phyloP scores from a whole-genome alignment of 2,329 filamentous ascomycete species.

The Colletotrichum magnum region DNA sequence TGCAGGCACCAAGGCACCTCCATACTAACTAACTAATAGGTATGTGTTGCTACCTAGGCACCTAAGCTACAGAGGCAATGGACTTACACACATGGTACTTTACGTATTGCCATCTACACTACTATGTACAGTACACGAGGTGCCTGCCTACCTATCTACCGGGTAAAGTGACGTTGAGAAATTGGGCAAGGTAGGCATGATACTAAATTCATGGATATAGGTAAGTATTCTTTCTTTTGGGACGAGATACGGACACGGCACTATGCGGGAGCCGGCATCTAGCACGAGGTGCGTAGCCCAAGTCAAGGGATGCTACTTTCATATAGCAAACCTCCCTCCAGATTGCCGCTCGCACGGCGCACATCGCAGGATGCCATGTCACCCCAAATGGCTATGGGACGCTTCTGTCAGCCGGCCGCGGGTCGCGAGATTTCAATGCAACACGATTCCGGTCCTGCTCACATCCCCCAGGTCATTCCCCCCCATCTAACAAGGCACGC shows the following conservation, averaged over 20 bases:
- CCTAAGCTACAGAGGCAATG: too few species aligned
- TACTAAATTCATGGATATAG: not conserved
- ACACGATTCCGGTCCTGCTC: not conserved
- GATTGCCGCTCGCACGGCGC: not conserved
- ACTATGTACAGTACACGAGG: too few species aligned
- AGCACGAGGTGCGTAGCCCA: slow-evolving; percentile 2
- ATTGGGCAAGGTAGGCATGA: not conserved
- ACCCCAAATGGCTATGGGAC: not conserved
- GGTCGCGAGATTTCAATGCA: not conserved
- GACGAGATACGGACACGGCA: not conserved
- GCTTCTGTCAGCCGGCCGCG: slow-evolving; percentile 26
- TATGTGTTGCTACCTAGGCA: too few species aligned
- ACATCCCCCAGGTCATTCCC: not conserved
- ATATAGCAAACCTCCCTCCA: not conserved
- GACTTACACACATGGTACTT: too few species aligned
- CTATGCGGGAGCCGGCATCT: slow-evolving; percentile 4
- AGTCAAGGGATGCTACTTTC: too few species aligned
- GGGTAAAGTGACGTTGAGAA: not conserved
- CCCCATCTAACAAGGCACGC: not conserved
- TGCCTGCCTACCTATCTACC: too few species aligned
- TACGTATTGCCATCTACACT: too few species aligned
- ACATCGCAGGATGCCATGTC: not conserved
- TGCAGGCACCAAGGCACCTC: not conserved
- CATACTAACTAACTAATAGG: too few species aligned
- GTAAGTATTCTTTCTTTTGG: not conserved